Evolutionary conservation across 176 grass and related monocot species (phyloP).

Genomic region (Zizania latifolia): DNA sequence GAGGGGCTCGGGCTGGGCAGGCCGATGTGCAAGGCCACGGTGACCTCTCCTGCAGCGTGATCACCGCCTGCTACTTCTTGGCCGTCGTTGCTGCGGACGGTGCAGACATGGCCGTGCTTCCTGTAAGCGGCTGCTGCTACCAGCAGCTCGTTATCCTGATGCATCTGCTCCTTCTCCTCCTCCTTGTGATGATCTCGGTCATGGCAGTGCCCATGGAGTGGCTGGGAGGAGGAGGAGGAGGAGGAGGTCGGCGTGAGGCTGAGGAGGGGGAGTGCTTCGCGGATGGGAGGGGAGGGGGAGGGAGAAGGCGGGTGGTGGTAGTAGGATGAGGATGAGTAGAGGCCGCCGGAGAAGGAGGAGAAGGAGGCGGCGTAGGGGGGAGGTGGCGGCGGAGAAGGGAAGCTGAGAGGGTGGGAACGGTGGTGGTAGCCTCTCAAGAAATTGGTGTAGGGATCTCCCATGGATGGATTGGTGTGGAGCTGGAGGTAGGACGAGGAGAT

Average conservation of each 20-base stretch:
- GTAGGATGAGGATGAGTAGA: slow-evolving; percentile 24
- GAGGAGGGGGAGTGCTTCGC: slow-evolving; percentile 72
- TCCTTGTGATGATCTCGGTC: slow-evolving; percentile 18
- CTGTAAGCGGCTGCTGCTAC: background rate
- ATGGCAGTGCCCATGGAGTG: background rate
- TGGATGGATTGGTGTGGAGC: slow-evolving; percentile 21
- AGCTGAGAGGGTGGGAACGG: slow-evolving; percentile 19
- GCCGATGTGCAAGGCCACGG: slow-evolving; percentile 70
- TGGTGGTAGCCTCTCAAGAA: slow-evolving; percentile 45
- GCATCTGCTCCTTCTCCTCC: background rate
- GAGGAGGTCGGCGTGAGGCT: slow-evolving; percentile 54
- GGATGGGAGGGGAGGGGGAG: slow-evolving; percentile 56
- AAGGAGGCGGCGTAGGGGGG: background rate
- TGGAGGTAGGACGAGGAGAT: slow-evolving; percentile 31
- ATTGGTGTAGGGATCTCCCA: slow-evolving; percentile 54
- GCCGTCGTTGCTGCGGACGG: background rate
- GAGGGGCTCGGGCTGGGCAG: slow-evolving; percentile 50
- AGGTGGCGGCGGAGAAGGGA: background rate
- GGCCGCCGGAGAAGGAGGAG: slow-evolving; percentile 7
- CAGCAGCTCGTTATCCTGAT: no score
- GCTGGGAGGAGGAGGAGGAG: background rate
- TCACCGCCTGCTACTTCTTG: background rate
- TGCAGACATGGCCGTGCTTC: background rate
- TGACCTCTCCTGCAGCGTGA: slow-evolving; percentile 44
- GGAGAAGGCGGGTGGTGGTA: slow-evolving; percentile 22